Base-by-base conservation (phyloP, 2,329 filamentous ascomycete species). In the Talaromyces sp. region DNA sequence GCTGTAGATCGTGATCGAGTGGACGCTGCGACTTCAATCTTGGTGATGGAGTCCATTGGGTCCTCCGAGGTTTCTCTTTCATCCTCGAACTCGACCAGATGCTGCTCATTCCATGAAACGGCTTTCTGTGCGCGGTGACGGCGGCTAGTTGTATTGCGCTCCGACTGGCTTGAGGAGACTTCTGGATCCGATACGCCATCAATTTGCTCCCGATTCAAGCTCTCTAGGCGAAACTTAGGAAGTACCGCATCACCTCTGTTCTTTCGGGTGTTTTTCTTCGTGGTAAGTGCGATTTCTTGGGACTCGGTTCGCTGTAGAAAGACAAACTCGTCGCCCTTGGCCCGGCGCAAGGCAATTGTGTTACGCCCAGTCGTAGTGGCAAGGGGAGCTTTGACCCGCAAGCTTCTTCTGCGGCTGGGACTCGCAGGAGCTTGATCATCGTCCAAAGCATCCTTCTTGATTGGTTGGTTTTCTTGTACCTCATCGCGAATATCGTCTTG, bases 311-410 rank as follows among this genome's bases (percentile, higher is more conserved):
- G 66, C 43, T 76, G 68, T 22, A 70, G 63, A 49, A 77, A 77
- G 24, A 78, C 64, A 47, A 78, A 77, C 46, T 78, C 76, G 5
- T 68, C 76, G 4, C 75, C 75, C 44, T 73, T 76, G 3, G 75
- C 67, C 11, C 75, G 73, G 45, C 75, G 75, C 17, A 77, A 68
- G 4, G 75, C 67, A 44, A 77, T 72, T 6, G 68, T 68, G 43
- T 70, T 74, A 47, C 71, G 73, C 35, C 71, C 58, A 13, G 60
- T 55, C 14, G 67, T 63, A 16, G 55, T 57, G 6, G 55, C 54
- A 63, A 58, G 44, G 61, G 55, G 36, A 57, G 54, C 54, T 65
- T 67, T 64, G 62, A 45, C 58, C 47, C 75, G 68, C 42, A 67
- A 69, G 59, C 74, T 76, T 39, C 75, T 67, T 49, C 75, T 70